phyloP scores from a whole-genome alignment of 805 yeast species.

The Lipomyces lipofer region DNA sequence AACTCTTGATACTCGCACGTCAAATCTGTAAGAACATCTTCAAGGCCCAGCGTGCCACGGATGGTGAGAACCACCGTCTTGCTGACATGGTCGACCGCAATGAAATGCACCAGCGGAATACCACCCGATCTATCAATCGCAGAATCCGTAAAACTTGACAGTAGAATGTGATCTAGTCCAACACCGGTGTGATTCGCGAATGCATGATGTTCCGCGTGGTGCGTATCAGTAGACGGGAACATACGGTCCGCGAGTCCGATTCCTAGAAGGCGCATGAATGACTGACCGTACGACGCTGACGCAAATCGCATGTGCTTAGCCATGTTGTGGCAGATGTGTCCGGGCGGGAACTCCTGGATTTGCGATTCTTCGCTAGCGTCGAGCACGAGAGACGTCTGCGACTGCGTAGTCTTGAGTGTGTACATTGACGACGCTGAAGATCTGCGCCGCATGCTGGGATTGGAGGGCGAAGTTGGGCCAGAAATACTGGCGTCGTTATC shows the following conservation, averaged over 20 bases:
- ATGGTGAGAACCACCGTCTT: slow-evolving; percentile 40
- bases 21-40: slow-evolving; percentile 39
- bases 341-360: slow-evolving; percentile 34
- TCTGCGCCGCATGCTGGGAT: slow-evolving; percentile 6
- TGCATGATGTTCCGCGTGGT: slow-evolving; percentile 39
- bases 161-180: slow-evolving; percentile 36
- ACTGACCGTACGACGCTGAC: slow-evolving; percentile 41
- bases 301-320: slow-evolving; percentile 39
- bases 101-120: slow-evolving; percentile 39
- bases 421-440: slow-evolving; percentile 16
- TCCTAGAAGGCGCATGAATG: slow-evolving; percentile 39
- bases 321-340: slow-evolving; percentile 35
- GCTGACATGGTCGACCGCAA: slow-evolving; percentile 38
- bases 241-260: slow-evolving; percentile 33
- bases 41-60: slow-evolving; percentile 40
- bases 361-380: slow-evolving; percentile 26
- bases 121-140: slow-evolving; percentile 34
- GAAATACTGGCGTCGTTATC: background rate
- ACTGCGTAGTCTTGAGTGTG: slow-evolving; percentile 24
- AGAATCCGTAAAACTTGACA: slow-evolving; percentile 37
- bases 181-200: slow-evolving; percentile 39
- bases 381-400: slow-evolving; percentile 28
- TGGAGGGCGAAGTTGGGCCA: too few species aligned
- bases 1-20: slow-evolving; percentile 39
- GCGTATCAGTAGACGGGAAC: slow-evolving; percentile 33